These are phyloP conservation scores for Passiflora organensis DNA, from an alignment of 345 rosid genomes.

Conservation along the genomic window DNA sequence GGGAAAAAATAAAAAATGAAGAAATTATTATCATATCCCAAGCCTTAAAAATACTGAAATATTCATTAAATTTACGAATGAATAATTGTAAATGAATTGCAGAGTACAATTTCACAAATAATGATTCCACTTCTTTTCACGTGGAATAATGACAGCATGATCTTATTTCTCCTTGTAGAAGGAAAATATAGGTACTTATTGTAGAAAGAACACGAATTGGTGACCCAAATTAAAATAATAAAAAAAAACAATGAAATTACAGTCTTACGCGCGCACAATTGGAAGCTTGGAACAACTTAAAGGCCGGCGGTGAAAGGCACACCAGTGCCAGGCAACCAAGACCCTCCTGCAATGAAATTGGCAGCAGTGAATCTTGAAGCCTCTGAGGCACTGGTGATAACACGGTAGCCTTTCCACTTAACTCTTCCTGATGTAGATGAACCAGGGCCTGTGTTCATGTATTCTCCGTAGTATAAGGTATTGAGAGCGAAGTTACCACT, in stretches of 20 bases:
- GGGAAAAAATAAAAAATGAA: too few relatives aligned
- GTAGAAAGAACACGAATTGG: not conserved
- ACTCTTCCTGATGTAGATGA: conserved; percentile 51
- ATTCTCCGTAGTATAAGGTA: conserved; percentile 69
- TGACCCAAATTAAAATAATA: not conserved
- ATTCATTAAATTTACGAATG: too few relatives aligned
- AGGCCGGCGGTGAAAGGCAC: conserved; percentile 58
- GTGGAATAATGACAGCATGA: too few relatives aligned
- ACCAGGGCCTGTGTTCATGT: conserved; percentile 62
- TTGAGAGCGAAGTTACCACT: conserved; percentile 39
- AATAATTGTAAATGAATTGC: too few relatives aligned
- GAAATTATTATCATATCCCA: too few relatives aligned
- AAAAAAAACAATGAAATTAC: not conserved
- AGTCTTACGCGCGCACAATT: not conserved
- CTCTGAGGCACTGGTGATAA: conserved; percentile 34
- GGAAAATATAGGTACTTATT: too few relatives aligned
- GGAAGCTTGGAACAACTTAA: conserved; percentile 16
- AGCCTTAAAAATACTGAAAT: too few relatives aligned
- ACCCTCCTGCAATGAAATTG: conserved; percentile 40
- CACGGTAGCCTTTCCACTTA: conserved; percentile 63
- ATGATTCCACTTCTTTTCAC: too few relatives aligned
- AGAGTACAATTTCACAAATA: too few relatives aligned
- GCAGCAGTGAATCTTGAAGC: conserved; percentile 53
- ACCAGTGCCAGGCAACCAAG: conserved; percentile 58
- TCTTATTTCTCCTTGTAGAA: too few relatives aligned